phyloP scores from a whole-genome alignment of 2,329 filamentous ascomycete species.

The Xylaria sp. region DNA sequence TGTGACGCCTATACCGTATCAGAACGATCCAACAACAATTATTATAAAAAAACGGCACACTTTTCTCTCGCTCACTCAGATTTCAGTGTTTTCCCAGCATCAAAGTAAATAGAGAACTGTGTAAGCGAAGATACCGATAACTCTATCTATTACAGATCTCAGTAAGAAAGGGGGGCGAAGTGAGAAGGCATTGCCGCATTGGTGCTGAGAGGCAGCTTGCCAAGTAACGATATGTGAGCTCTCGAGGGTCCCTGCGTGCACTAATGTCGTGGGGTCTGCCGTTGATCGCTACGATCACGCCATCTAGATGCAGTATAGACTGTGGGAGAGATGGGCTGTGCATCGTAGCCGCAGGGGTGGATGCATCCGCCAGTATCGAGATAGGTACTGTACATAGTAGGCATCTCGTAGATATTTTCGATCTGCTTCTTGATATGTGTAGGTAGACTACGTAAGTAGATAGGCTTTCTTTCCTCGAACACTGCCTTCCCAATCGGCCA shows the following conservation, averaged over 20 bases:
- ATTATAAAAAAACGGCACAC: neutral
- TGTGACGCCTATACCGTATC: constrained; percentile 7
- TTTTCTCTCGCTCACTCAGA: neutral
- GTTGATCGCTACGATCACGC: constrained; percentile 24
- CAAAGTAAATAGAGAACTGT: neutral
- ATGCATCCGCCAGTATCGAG: neutral
- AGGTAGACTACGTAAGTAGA: neutral
- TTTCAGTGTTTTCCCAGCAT: neutral
- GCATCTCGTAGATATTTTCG: neutral
- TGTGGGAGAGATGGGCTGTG: constrained; percentile 30
- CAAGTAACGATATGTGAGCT: constrained; percentile 22
- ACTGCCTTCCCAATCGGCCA: neutral
- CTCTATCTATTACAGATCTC: neutral
- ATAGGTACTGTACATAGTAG: neutral
- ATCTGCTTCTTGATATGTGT: neutral
- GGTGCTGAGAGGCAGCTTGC: constrained; percentile 26
- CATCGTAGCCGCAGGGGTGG: constrained; percentile 16
- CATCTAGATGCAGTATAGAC: constrained; percentile 1
- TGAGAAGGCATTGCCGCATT: constrained; percentile 19
- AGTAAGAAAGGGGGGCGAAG: constrained; percentile 26
- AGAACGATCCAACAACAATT: neutral
- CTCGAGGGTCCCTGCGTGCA: constrained; percentile 19
- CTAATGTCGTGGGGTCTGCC: constrained; percentile 32
- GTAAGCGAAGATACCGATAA: constrained; percentile 8
- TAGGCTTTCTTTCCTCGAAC: neutral